Conservation (phyloP, 2,329 filamentous ascomycete species). For the Exserohilum rostratum region DNA sequence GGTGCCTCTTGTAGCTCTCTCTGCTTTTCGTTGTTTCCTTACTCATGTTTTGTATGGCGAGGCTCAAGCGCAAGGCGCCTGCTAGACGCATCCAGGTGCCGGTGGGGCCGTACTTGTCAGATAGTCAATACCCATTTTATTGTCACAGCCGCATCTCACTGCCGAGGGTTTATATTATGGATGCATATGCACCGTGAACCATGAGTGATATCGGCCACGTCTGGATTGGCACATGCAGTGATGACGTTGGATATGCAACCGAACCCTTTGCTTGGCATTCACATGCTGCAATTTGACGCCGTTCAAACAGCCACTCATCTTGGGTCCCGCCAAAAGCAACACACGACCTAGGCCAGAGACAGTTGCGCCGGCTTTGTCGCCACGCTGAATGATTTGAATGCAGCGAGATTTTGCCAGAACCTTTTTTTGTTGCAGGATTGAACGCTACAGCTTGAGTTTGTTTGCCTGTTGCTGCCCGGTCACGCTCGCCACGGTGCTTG, state of each 20-base stretch:
- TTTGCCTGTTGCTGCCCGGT: constrained; percentile 1
- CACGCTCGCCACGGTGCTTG: constrained; percentile 1
- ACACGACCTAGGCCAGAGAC: constrained; percentile 9
- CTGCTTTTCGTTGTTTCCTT: constrained; percentile 11
- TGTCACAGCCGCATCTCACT: neutral
- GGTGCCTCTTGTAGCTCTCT: constrained; percentile 13
- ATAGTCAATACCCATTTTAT: constrained; percentile 18
- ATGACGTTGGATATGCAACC: constrained; percentile 9
- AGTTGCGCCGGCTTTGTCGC: constrained; percentile 9
- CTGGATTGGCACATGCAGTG: constrained; percentile 6
- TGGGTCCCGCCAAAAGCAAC: constrained; percentile 22
- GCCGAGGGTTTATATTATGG: neutral
- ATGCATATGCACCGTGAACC: neutral
- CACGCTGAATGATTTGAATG: constrained; percentile 2
- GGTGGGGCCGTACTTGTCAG: constrained; percentile 5
- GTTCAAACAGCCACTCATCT: constrained; percentile 24
- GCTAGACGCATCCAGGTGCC: constrained; percentile 6
- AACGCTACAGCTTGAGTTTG: neutral
- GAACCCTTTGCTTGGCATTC: constrained; percentile 29
- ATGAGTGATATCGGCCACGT: neutral
- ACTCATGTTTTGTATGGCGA: constrained; percentile 10
- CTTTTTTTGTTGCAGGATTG: neutral
- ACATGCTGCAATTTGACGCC: constrained; percentile 27
- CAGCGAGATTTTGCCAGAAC: neutral
- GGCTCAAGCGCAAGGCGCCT: constrained; percentile 6